Base-by-base conservation (phyloP, 345 rosid genomes). In the Punica granatum region DNA sequence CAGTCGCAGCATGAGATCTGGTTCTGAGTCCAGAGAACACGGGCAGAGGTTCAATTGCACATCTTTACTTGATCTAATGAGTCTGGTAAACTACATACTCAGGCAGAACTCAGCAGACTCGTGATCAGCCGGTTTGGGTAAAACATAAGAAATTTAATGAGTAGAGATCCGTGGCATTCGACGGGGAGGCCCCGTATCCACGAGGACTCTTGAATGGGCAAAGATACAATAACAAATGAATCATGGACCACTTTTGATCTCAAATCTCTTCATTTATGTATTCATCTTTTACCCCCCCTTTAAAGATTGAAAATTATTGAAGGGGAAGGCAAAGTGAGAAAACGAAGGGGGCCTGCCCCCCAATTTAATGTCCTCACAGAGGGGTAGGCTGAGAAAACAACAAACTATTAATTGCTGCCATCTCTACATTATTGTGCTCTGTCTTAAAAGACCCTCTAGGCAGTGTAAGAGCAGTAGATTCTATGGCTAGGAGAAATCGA, bases 331-430 rank as follows among this genome's bases (percentile, higher is more conserved):
- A 19, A 19, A n/a, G 59, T 58, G 36, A 48, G 61, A 63, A 12
- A 44, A 34, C 64, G 43, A 31, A 25, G 43, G 56, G 30, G 46
- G 48, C 66, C 46, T 26, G 48, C 49, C 26, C 32, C 46, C 46
- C 34, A 37, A 63, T 63, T 63, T 36, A 63, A 63, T 63, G 49
- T 39, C 12, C 33, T 36, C 33, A n/a, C 66, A 63, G 66, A 63
- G 32, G 32, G 32, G 66, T 63, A 26, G 66, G 46, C 48, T 63
- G 49, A 23, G 42, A 18, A 8, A 23, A n/a, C 58, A 51, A n/a
- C 58, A 51, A 30, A 10, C 34, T 15, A 56, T 56, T 56, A 56
- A 56, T 28, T 56, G 33, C 18, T 56, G 28, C 26, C 28, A 6
- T 23, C 56, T 49, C 58, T 51, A 23, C 34, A 56, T 56, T 56